Conservation (phyloP, 768 basidiomycete genomes). For the Phlegmacium glaucopus region DNA sequence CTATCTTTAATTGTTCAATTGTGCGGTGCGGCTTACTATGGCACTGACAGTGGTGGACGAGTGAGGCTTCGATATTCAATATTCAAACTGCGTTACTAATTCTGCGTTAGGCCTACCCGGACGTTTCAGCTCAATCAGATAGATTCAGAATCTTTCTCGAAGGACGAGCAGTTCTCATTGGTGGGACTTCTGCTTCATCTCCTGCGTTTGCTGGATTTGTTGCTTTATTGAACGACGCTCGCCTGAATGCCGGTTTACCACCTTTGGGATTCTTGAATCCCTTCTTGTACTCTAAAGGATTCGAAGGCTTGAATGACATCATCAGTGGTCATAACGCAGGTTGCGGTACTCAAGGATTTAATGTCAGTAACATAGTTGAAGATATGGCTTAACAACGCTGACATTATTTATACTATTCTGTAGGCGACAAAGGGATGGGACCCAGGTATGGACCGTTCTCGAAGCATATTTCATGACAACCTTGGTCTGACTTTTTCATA, state of each 20-base stretch:
- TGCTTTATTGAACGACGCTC: constrained; percentile 59
- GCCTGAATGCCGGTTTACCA: constrained; percentile 38
- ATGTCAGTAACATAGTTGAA: constrained; percentile 32
- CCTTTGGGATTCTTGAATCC: constrained; percentile 66
- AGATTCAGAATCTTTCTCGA: constrained; percentile 44
- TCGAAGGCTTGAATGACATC: constrained; percentile 52
- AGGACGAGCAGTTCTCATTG: constrained; percentile 34
- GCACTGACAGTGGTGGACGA: constrained; percentile 39
- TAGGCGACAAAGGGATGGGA: constrained; percentile 55
- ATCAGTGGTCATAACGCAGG: constrained; percentile 48
- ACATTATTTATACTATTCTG: constrained; percentile 2
- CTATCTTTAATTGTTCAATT: background rate
- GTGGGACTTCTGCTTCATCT: constrained; percentile 61
- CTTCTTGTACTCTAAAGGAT: constrained; percentile 45
- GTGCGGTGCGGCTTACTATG: background rate
- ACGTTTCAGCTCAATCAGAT: constrained; percentile 57
- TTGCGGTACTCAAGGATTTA: constrained; percentile 62
- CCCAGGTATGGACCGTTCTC: constrained; percentile 35
- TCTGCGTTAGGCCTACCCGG: constrained; percentile 48
- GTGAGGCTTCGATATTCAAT: constrained; percentile 28
- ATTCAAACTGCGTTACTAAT: background rate
- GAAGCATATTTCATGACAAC: background rate
- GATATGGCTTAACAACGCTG: background rate
- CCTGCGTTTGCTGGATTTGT: constrained; percentile 63
- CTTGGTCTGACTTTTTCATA: background rate